Evolutionary conservation across 2,329 filamentous ascomycete genomes (phyloP).

Genomic region (Iodosphaeria phyllophila): DNA sequence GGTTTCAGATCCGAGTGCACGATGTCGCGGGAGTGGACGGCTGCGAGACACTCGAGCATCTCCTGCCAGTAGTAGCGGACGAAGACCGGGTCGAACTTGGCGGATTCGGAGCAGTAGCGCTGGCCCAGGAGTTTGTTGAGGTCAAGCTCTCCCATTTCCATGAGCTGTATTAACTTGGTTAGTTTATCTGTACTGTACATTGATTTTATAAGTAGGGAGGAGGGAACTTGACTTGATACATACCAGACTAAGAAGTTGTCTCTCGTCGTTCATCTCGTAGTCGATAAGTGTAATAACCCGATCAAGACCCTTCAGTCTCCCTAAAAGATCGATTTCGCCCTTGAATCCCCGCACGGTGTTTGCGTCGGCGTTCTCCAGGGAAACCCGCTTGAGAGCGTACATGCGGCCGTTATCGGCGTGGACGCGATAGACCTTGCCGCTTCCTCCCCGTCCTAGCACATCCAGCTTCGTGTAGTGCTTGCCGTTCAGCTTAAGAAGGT

Average conservation of each 20-base stretch:
- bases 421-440: conserved; percentile 85
- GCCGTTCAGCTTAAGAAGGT: conserved; percentile 74
- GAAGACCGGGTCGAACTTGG: conserved; percentile 71
- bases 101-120: conserved; percentile 51
- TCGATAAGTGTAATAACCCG: conserved; percentile 82
- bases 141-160: conserved; percentile 95
- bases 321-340: conserved; percentile 83
- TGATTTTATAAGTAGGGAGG: not conserved
- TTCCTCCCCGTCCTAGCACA: conserved; percentile 80
- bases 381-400: conserved; percentile 84
- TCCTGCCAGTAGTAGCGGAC: conserved; percentile 98
- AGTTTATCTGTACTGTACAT: conserved; percentile 1
- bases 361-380: conserved; percentile 78
- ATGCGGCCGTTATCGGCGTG: conserved; percentile 95
- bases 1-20: conserved; percentile 96
- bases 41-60: conserved; percentile 88
- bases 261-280: conserved; percentile 84
- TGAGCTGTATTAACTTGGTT: conserved; percentile 36
- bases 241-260: conserved; percentile 72
- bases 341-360: conserved; percentile 71
- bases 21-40: conserved; percentile 78
- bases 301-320: conserved; percentile 66
- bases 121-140: conserved; percentile 69
- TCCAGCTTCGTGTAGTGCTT: conserved; percentile 82
- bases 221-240: too few relatives aligned